Evolutionary conservation across 192 early-diverging fungal genomes (phyloP).

Genomic region (Phycomyces nitens): DNA sequence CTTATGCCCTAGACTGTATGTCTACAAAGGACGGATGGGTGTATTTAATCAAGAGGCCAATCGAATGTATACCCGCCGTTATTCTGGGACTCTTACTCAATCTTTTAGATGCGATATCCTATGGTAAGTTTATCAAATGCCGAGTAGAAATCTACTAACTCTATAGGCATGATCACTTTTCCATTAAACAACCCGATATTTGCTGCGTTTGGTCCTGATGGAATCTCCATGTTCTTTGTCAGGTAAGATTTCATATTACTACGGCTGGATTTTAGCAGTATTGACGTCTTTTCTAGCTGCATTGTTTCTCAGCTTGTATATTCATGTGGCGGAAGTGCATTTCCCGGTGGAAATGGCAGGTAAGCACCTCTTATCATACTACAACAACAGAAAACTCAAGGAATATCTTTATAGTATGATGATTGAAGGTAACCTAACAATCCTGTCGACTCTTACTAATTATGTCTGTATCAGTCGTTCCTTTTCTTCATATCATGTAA

Average conservation of each 20-base stretch:
- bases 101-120: slow-evolving; percentile 87
- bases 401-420: slow-evolving; percentile 41
- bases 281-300: slow-evolving; percentile 7
- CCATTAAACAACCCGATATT: slow-evolving; percentile 73
- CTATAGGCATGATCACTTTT: slow-evolving; percentile 79
- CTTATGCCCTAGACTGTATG: no score
- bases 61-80: slow-evolving; percentile 83
- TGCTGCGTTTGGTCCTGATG: slow-evolving; percentile 70
- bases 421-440: slow-evolving; percentile 51
- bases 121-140: slow-evolving; percentile 44
- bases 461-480: slow-evolving; percentile 20
- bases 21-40: no score
- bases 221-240: slow-evolving; percentile 95
- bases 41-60: slow-evolving; percentile 30
- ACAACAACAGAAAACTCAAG: background rate
- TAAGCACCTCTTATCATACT: no score
- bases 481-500: slow-evolving; percentile 40
- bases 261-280: background rate
- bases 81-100: slow-evolving; percentile 88
- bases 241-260: slow-evolving; percentile 38
- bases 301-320: slow-evolving; percentile 70
- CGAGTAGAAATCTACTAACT: background rate
- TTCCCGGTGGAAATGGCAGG: slow-evolving; percentile 90
- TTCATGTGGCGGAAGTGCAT: slow-evolving; percentile 81
- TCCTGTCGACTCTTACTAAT: background rate